These are phyloP conservation scores for Pythium periplocum DNA, from an alignment of 352 stramenopile species.

Conservation along the genomic window DNA sequence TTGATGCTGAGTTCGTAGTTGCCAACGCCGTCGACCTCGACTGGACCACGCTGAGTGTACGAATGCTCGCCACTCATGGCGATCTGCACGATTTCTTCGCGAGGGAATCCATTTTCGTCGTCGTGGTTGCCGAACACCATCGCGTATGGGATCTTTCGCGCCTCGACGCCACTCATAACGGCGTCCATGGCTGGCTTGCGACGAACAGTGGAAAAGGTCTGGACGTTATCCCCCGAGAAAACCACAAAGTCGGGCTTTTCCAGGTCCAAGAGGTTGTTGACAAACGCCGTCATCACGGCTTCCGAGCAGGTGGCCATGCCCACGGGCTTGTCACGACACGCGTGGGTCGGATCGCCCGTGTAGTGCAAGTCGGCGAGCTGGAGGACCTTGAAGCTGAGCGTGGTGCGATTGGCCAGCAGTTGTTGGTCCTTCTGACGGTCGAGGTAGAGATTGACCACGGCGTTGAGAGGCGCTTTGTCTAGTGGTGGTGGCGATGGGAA, in stretches of 20 bases:
- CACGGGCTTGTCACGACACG: constrained; percentile 25
- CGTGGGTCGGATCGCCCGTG: constrained; percentile 28
- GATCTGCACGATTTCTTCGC: constrained; percentile 33
- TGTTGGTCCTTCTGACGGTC: too few species aligned
- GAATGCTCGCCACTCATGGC: constrained; percentile 28
- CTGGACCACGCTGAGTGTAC: constrained; percentile 43
- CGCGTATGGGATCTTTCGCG: constrained; percentile 41
- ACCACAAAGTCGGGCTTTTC: constrained; percentile 66
- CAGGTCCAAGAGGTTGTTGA: constrained; percentile 46
- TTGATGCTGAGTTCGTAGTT: constrained; percentile 59
- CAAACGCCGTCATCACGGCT: constrained; percentile 40
- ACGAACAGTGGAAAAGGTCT: constrained; percentile 19
- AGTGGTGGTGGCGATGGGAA: not conserved
- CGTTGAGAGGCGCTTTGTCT: constrained; percentile 23
- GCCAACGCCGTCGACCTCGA: constrained; percentile 42
- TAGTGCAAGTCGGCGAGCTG: constrained; percentile 69
- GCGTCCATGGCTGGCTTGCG: constrained; percentile 31
- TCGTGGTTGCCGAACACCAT: constrained; percentile 70
- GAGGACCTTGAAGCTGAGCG: constrained; percentile 51
- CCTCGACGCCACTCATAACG: constrained; percentile 31
- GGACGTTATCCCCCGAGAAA: constrained; percentile 60
- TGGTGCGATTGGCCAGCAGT: too few species aligned
- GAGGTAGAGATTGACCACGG: not conserved
- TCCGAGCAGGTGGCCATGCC: constrained; percentile 31
- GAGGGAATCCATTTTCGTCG: constrained; percentile 32